phyloP scores from a whole-genome alignment of 148 eudicot species.

The Pouteria glomerata region DNA sequence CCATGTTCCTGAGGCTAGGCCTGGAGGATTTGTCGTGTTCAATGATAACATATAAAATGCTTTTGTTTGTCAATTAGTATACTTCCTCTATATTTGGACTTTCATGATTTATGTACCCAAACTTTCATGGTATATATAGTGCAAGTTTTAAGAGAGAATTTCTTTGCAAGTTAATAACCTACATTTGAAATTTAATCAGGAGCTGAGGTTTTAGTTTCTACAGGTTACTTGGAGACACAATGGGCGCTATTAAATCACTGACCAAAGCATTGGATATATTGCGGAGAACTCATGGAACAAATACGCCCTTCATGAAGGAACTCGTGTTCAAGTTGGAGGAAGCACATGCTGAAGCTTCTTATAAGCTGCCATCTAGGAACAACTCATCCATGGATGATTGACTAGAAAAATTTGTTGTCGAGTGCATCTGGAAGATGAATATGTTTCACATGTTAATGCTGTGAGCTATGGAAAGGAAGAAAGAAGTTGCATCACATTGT shows the following conservation, averaged over 20 bases:
- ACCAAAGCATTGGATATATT: constrained; percentile 65
- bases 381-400: constrained; percentile 22
- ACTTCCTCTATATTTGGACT: not conserved
- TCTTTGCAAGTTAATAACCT: no score
- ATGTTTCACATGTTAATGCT: not conserved
- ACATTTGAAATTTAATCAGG: not conserved
- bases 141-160: not conserved
- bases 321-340: constrained; percentile 65
- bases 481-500: not conserved
- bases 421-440: not conserved
- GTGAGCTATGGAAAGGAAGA: not conserved
- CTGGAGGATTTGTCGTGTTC: not conserved
- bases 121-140: not conserved
- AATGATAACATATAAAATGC: not conserved
- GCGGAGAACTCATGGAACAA: constrained; percentile 73
- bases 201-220: constrained; percentile 5
- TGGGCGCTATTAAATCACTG: constrained; percentile 54
- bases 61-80: not conserved
- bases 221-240: constrained; percentile 84
- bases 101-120: no score
- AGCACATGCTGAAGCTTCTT: constrained; percentile 83
- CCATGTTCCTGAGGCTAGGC: not conserved
- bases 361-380: constrained; percentile 32
- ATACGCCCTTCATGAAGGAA: constrained; percentile 64
- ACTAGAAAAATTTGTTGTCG: not conserved